phyloP scores from a whole-genome alignment of 306 rosid genomes.

The Ziziphus jujuba region DNA sequence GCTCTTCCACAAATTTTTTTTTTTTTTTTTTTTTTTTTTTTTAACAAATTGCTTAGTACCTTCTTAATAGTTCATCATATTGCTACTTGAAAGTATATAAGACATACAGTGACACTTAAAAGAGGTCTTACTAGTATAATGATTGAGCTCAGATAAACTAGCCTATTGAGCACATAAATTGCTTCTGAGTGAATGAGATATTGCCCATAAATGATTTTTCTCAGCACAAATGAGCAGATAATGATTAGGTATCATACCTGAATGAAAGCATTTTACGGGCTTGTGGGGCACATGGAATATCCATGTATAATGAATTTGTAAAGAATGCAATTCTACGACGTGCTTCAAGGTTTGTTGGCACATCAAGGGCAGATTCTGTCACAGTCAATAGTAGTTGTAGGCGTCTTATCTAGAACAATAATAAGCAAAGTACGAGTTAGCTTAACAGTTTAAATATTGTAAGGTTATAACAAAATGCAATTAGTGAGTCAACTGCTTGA shows the following conservation, averaged over 20 bases:
- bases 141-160: slow-evolving; percentile 3
- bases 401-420: slow-evolving; percentile 71
- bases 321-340: slow-evolving; percentile 93
- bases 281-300: slow-evolving; percentile 96
- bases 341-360: slow-evolving; percentile 96
- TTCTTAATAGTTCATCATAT: not conserved
- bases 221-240: slow-evolving; percentile 14
- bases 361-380: slow-evolving; percentile 80
- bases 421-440: slow-evolving; percentile 14
- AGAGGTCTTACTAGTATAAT: slow-evolving; percentile 15
- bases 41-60: no score
- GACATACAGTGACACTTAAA: not conserved
- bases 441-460: slow-evolving; percentile 2
- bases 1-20: no score
- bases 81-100: not conserved
- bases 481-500: not conserved
- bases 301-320: slow-evolving; percentile 92
- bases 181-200: slow-evolving; percentile 10
- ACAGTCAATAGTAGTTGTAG: slow-evolving; percentile 81
- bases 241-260: slow-evolving; percentile 47
- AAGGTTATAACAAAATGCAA: not conserved
- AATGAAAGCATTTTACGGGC: slow-evolving; percentile 97
- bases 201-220: slow-evolving; percentile 4
- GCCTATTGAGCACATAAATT: slow-evolving; percentile 4
- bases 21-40: no score